Base-by-base conservation (phyloP, 352 stramenopile species). In the Phytophthora ohioensis region DNA sequence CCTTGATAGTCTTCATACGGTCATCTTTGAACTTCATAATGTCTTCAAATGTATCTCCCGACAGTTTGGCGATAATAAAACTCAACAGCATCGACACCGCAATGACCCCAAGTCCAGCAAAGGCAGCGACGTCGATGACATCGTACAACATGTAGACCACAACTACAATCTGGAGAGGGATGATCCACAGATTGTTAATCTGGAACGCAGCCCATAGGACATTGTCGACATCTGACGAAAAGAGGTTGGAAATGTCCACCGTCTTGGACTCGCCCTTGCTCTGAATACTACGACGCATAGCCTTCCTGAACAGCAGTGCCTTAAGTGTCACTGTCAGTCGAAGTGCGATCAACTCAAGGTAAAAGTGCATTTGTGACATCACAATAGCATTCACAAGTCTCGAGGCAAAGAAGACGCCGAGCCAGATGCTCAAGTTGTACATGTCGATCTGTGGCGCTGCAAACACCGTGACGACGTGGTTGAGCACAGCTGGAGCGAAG, bases 211-310 rank as follows among this genome's bases (percentile, higher is more conserved):
- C 83, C 8, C 46, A 69, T 32, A 90, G 32, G 4, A 90, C 17
- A 34, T 80, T 86, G 35, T 93, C 74, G 0, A 92, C 82, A 71
- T 99, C 96, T 36, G 98, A 91, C 5, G 88, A 93, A 63, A 98
- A 97, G 7, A 99, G 80, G 64, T 98, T 99, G 6, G 91, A 85
- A 41, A 98, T 92, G 71, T 98, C 91, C 31, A 78, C 70, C 3
- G 63, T 42, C 11, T 59, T 57, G 7, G 36, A 8, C 0, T 77
- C 70, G 15, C 13, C 10, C 27, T 69, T 68, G 32, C 15, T 57
- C 32, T 82, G 69, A 11, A 53, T 57, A 31, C 56, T 66, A 30
- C 69, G 72, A 1, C 77, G 76, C 51, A 85, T 57, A 5, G 75
- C 68, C 57, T 89, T 89, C 31, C 57, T 31, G 53, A 89, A 87